Evolutionary conservation across 768 basidiomycete species (phyloP).

Genomic region (Cyathus striatus): DNA sequence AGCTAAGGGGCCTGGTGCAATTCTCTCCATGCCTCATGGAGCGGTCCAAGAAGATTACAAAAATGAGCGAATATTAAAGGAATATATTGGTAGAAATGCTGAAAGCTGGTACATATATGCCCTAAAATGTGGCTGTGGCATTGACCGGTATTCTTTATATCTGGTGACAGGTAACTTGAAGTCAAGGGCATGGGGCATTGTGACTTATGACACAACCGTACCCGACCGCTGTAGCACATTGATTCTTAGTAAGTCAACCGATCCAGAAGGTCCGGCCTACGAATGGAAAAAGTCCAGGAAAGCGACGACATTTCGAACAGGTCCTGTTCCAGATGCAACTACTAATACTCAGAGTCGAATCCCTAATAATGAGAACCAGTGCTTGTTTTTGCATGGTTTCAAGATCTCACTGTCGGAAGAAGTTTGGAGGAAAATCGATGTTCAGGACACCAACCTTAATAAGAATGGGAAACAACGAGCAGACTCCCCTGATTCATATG

Average conservation of each 20-base stretch:
- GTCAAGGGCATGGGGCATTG: conserved; percentile 4
- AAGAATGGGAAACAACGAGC: too few species aligned
- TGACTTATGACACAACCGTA: conserved; percentile 3
- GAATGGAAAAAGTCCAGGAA: not conserved
- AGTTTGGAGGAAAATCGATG: not conserved
- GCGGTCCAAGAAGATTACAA: conserved; percentile 4
- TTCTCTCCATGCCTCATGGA: conserved; percentile 8
- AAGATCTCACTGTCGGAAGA: conserved; percentile 6
- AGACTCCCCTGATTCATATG: too few species aligned
- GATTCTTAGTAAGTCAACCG: conserved; percentile 1
- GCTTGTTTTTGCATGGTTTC: conserved; percentile 8
- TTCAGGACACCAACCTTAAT: too few species aligned
- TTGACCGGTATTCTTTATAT: conserved; percentile 2
- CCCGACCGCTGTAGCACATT: not conserved
- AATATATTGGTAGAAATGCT: not conserved
- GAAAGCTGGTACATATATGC: conserved; percentile 2
- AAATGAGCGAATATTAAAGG: not conserved
- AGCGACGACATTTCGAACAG: not conserved
- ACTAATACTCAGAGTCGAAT: not conserved
- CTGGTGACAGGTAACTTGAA: conserved; percentile 7
- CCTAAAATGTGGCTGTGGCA: not conserved
- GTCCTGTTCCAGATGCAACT: not conserved
- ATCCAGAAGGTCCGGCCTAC: not conserved
- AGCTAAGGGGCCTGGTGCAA: conserved; percentile 2
- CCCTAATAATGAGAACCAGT: conserved; percentile 6